phyloP scores from a whole-genome alignment of 106 monocot genomes.

The Platanthera zijinensis region DNA sequence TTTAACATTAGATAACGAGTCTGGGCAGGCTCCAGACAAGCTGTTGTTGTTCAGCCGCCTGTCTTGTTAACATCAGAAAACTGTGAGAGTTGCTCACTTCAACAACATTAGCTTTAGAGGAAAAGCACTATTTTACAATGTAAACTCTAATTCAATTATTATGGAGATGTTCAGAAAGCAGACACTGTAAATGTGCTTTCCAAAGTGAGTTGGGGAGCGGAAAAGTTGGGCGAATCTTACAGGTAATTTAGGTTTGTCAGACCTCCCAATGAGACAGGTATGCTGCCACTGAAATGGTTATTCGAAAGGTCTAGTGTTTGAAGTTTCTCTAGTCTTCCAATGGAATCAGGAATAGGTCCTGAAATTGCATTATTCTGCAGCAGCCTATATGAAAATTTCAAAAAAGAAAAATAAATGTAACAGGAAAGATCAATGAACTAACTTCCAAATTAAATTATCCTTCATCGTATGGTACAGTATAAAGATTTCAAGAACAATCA shows the following conservation, averaged over 20 bases:
- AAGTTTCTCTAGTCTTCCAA: slow-evolving; percentile 54
- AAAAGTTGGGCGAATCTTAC: slow-evolving; percentile 27
- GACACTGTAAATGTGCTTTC: background rate
- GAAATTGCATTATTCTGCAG: slow-evolving; percentile 65
- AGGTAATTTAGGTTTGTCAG: slow-evolving; percentile 58
- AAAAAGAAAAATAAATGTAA: slow-evolving; percentile 6
- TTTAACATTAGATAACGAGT: slow-evolving; percentile 68
- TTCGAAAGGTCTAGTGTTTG: slow-evolving; percentile 57
- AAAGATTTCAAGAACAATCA: background rate
- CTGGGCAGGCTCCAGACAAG: slow-evolving; percentile 71
- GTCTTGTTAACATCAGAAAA: slow-evolving; percentile 13
- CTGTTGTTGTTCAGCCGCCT: slow-evolving; percentile 89
- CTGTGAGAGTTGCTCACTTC: background rate
- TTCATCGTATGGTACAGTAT: background rate
- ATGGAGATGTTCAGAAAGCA: background rate
- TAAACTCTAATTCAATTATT: background rate
- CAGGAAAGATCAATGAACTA: background rate
- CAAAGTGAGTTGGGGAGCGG: background rate
- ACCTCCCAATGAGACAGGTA: slow-evolving; percentile 49
- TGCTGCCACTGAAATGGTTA: slow-evolving; percentile 52
- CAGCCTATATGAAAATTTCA: slow-evolving; percentile 21
- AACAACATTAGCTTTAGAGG: background rate
- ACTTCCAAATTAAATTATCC: background rate
- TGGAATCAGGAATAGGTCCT: slow-evolving; percentile 44
- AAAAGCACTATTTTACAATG: background rate